Conservation (phyloP, 139 green algal genomes). For the Trebouxia sp. region DNA sequence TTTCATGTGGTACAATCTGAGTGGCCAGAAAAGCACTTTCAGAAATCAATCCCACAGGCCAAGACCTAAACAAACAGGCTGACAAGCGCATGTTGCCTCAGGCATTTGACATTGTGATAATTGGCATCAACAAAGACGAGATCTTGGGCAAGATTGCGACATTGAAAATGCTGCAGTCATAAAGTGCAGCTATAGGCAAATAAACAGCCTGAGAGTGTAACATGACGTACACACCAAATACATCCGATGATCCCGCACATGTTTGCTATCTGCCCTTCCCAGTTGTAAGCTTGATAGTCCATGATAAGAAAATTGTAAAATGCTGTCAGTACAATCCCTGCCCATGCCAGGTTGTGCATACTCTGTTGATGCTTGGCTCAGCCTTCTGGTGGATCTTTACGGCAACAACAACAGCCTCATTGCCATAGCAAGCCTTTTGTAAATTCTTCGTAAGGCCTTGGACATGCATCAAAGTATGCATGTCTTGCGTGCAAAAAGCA, state of each 20-base stretch:
- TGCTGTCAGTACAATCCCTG: conserved; percentile 21
- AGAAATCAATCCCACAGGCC: no score
- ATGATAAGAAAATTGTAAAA: conserved; percentile 13
- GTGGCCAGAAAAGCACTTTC: background rate
- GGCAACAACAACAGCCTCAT: conserved; percentile 18
- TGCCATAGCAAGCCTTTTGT: conserved; percentile 24
- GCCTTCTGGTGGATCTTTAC: conserved; percentile 22
- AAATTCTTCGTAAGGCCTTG: conserved; percentile 16
- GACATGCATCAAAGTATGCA: conserved; percentile 23
- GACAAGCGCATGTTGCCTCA: no score
- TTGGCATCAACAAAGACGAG: no score
- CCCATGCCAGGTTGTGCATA: conserved; percentile 4
- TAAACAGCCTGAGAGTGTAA: no score
- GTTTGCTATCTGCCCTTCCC: no score
- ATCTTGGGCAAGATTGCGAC: no score
- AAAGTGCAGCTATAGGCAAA: no score
- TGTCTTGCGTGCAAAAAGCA: conserved; percentile 17
- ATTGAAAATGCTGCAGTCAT: no score
- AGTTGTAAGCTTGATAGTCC: background rate
- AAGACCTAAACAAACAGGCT: background rate
- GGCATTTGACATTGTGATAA: no score
- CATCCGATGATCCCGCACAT: no score
- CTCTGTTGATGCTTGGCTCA: background rate
- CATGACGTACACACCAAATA: no score
- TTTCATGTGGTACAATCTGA: background rate